Percentiles rank a stretch among this genome's conserved stretches.
These are phyloP conservation scores for Ceratobasidium sp. DNA, from an alignment of 1,284 basidiomycete species.

Conservation along the genomic window DNA sequence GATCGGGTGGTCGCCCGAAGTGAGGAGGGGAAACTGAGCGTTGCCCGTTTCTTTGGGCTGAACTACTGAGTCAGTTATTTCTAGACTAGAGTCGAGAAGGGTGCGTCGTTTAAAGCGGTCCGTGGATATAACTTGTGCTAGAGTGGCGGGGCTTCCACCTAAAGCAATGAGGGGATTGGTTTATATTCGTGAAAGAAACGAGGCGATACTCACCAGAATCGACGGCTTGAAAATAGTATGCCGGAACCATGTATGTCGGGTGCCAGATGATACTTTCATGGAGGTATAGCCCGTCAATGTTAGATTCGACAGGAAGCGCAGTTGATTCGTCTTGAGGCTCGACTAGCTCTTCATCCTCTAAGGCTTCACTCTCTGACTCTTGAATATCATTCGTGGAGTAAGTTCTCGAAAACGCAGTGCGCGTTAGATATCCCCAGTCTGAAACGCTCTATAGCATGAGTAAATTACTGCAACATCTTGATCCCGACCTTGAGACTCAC, in stretches of 20 bases:
- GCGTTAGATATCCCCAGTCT: constrained; percentile 66
- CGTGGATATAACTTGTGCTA: constrained; percentile 10
- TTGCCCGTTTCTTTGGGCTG: constrained; percentile 27
- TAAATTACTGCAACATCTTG: constrained; percentile 16
- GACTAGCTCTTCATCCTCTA: constrained; percentile 56
- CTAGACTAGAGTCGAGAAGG: not conserved
- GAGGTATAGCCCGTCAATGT: constrained; percentile 44
- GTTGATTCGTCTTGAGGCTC: constrained; percentile 52
- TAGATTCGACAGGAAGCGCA: constrained; percentile 45
- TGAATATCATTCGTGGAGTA: constrained; percentile 26
- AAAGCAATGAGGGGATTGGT: not conserved
- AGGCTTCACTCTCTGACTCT: constrained; percentile 47
- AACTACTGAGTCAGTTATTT: not conserved
- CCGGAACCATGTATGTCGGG: constrained; percentile 79
- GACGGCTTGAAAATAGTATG: constrained; percentile 81
- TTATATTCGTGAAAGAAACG: constrained; percentile 21
- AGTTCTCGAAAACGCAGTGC: constrained; percentile 53
- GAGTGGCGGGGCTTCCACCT: constrained; percentile 22
- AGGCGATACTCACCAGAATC: constrained; percentile 68
- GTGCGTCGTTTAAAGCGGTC: constrained; percentile 21
- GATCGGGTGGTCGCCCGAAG: constrained; percentile 85
- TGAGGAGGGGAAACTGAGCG: constrained; percentile 77
- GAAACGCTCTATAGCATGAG: constrained; percentile 53
- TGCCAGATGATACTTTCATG: constrained; percentile 79
- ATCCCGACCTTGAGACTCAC: constrained; percentile 56